Percentiles rank a stretch among this genome's conserved stretches.
These are phyloP conservation scores for Piromyces sp. DNA, from an alignment of 192 early-diverging fungal species.

Conservation along the genomic window DNA sequence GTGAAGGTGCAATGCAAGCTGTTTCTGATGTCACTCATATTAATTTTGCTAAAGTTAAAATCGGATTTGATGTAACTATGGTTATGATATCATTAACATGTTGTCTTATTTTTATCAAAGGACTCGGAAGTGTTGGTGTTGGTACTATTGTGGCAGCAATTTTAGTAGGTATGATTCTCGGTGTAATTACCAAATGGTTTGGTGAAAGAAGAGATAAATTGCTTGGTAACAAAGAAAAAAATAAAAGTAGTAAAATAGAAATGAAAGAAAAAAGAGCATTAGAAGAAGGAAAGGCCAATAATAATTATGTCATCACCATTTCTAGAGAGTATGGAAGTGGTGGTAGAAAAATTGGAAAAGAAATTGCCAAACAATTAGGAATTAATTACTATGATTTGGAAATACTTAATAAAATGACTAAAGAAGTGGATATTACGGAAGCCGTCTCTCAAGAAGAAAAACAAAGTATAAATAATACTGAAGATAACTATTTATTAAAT, in stretches of 20 bases:
- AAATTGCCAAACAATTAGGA: background rate
- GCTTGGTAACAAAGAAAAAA: background rate
- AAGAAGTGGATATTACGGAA: background rate
- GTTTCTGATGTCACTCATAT: background rate
- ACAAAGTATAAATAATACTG: background rate
- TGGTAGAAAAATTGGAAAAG: background rate
- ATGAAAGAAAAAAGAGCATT: background rate
- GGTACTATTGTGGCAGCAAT: background rate
- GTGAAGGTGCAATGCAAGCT: background rate
- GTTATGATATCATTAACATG: background rate
- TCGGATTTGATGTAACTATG: background rate
- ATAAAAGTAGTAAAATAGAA: background rate
- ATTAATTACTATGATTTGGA: background rate
- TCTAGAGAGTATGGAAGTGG: background rate
- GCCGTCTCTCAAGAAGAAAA: background rate
- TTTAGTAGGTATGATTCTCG: background rate
- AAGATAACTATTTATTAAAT: background rate
- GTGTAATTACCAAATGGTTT: background rate
- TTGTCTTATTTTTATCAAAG: background rate
- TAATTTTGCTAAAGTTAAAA: background rate
- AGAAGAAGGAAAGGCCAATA: background rate
- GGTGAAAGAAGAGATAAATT: background rate
- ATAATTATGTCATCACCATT: background rate
- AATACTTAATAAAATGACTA: background rate
- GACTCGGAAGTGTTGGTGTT: background rate